A percentile compares a stretch with the other conserved stretches of the same genome.
Conservation (phyloP, 352 stramenopile species). For the Phytopythium cucurbitacearum region DNA sequence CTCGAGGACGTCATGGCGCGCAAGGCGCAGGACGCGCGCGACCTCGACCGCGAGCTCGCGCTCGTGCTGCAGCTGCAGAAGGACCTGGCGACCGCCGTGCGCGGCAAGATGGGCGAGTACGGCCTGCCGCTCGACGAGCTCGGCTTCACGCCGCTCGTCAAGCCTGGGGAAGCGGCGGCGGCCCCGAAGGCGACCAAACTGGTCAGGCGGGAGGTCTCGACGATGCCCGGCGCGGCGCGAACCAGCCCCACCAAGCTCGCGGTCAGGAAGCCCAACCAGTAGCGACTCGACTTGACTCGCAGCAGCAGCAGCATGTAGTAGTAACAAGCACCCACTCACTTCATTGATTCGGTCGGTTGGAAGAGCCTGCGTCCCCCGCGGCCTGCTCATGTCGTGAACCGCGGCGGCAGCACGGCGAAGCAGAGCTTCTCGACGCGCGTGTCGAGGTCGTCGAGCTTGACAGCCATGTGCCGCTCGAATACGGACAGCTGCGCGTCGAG, state of each 20-base stretch:
- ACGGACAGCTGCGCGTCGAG: slow-evolving; percentile 39
- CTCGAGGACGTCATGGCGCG: slow-evolving; percentile 89
- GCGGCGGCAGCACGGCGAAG: slow-evolving; percentile 30
- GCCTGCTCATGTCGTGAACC: slow-evolving; percentile 7
- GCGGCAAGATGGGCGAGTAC: slow-evolving; percentile 89
- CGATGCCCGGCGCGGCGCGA: no score
- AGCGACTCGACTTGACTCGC: no score
- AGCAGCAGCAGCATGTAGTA: no score
- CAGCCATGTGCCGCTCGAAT: slow-evolving; percentile 46
- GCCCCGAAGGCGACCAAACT: no score
- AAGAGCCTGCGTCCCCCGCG: no score
- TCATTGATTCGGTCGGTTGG: no score
- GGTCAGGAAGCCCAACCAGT: no score
- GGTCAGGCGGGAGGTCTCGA: no score
- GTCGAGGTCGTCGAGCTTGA: slow-evolving; percentile 64
- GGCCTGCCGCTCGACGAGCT: slow-evolving; percentile 88
- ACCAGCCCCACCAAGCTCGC: no score
- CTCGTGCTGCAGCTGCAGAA: slow-evolving; percentile 78
- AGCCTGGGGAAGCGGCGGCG: no score
- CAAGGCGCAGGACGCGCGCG: slow-evolving; percentile 79
- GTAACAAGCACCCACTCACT: no score
- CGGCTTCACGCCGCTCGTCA: slow-evolving; percentile 42
- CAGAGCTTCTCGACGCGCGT: slow-evolving; percentile 57
- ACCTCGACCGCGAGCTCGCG: slow-evolving; percentile 79
- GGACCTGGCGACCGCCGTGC: slow-evolving; percentile 72